These are phyloP conservation scores for Trametes punicea DNA, from an alignment of 768 basidiomycete species.

Conservation along the genomic window DNA sequence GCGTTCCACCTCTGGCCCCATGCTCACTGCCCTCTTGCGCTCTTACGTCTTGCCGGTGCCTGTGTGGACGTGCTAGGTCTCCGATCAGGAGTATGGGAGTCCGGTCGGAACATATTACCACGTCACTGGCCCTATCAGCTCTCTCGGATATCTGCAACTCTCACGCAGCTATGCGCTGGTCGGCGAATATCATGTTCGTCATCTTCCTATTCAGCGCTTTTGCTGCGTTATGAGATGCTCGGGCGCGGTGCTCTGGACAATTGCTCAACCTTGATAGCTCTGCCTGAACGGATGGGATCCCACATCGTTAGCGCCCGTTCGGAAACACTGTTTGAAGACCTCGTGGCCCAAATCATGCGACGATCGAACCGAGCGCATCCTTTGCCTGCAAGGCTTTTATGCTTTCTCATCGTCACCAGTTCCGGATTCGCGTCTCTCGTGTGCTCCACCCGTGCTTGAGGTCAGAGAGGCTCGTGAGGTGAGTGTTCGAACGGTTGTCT, in stretches of 20 bases:
- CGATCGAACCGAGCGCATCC: background rate
- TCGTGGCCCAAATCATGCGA: constrained; percentile 3
- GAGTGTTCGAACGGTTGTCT: background rate
- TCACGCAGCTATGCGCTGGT: background rate
- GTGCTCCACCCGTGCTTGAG: too few relatives aligned
- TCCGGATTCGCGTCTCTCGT: background rate
- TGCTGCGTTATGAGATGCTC: too few relatives aligned
- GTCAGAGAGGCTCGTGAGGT: too few relatives aligned
- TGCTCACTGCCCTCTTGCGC: background rate
- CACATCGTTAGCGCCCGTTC: background rate
- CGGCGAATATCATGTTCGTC: too few relatives aligned
- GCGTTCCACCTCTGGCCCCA: background rate
- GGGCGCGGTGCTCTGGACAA: background rate
- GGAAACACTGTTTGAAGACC: background rate
- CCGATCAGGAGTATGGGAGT: constrained; percentile 6
- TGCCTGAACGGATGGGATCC: too few relatives aligned
- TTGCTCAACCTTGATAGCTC: too few relatives aligned
- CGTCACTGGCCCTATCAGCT: background rate
- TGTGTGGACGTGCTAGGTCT: background rate
- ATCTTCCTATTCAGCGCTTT: too few relatives aligned
- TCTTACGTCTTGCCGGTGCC: constrained; percentile 2
- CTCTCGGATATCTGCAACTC: background rate
- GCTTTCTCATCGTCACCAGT: background rate
- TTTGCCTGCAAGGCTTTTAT: background rate
- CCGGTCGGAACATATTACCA: constrained; percentile 3